These are phyloP conservation scores for Vitis hybrid DNA, from an alignment of 177 flowering plant genomes.

Conservation along the genomic window DNA sequence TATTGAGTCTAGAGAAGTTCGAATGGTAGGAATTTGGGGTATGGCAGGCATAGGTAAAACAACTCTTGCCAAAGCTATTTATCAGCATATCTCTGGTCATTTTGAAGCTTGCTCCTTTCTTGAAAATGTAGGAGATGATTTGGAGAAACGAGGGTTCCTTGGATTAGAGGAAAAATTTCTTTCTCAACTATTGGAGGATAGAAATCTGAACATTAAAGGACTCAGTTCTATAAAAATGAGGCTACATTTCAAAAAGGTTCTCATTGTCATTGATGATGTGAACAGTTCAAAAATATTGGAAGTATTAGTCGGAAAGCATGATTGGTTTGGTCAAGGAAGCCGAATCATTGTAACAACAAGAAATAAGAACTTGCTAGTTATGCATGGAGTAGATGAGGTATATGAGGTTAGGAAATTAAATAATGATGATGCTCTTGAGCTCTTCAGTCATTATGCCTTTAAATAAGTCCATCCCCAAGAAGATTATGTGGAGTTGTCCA, in stretches of 20 bases:
- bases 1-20: neutral
- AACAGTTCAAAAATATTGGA: too few species aligned
- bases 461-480: neutral
- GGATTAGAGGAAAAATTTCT: neutral
- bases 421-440: neutral
- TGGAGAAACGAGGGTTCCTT: neutral
- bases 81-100: neutral
- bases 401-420: neutral
- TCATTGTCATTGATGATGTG: neutral
- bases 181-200: neutral
- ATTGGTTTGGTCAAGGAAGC: too few species aligned
- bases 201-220: neutral
- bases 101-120: neutral
- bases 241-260: neutral
- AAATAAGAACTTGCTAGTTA: neutral
- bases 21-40: neutral
- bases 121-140: neutral
- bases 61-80: neutral
- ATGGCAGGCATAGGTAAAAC: neutral
- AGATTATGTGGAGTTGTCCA: neutral
- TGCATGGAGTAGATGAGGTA: neutral
- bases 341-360: slow-evolving; percentile 3
- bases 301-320: too few species aligned
- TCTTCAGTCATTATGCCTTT: slow-evolving; percentile 7
- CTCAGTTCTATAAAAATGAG: neutral